Evolutionary conservation across 2,329 filamentous ascomycete species (phyloP).

Genomic region (Trichoderma gracile): DNA sequence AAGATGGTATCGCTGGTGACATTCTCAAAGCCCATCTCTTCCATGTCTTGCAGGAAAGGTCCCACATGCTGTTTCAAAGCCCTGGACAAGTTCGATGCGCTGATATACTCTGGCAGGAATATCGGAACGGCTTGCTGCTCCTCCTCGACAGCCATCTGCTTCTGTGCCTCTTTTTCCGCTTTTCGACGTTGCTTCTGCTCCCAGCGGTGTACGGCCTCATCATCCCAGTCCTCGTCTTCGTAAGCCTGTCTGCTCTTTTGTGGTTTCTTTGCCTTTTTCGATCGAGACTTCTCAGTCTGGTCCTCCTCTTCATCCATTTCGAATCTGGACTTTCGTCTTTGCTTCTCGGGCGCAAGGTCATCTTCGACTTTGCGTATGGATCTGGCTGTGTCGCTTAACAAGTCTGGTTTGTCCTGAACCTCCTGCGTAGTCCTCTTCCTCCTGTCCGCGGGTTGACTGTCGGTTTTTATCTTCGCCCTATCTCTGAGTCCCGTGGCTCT

Average conservation of each 20-base stretch:
- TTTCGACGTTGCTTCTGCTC: constrained; percentile 46
- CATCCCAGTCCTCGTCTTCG: constrained; percentile 43
- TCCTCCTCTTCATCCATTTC: constrained; percentile 32
- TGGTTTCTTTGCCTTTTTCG: constrained; percentile 34
- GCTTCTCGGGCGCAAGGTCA: constrained; percentile 28
- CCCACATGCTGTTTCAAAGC: constrained; percentile 70
- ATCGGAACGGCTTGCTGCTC: constrained; percentile 59
- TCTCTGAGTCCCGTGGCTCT: constrained; percentile 28
- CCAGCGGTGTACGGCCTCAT: constrained; percentile 40
- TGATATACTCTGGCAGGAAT: constrained; percentile 87
- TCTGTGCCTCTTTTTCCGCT: constrained; percentile 45
- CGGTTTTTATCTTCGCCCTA: constrained; percentile 11
- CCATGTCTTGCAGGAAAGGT: constrained; percentile 72
- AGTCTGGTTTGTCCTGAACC: neutral
- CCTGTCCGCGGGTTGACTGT: neutral
- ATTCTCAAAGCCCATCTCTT: constrained; percentile 86
- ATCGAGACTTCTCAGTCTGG: constrained; percentile 25
- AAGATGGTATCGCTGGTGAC: constrained; percentile 80
- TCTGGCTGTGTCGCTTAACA: neutral
- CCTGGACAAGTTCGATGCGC: constrained; percentile 76
- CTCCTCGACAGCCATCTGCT: constrained; percentile 43
- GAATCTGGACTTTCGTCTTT: constrained; percentile 37
- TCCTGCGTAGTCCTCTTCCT: neutral
- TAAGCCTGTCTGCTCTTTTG: constrained; percentile 26
- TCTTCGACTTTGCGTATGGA: constrained; percentile 3